Evolutionary conservation across 495 filamentous ascomycete species (phyloP).

Genomic region (Podospora conica): DNA sequence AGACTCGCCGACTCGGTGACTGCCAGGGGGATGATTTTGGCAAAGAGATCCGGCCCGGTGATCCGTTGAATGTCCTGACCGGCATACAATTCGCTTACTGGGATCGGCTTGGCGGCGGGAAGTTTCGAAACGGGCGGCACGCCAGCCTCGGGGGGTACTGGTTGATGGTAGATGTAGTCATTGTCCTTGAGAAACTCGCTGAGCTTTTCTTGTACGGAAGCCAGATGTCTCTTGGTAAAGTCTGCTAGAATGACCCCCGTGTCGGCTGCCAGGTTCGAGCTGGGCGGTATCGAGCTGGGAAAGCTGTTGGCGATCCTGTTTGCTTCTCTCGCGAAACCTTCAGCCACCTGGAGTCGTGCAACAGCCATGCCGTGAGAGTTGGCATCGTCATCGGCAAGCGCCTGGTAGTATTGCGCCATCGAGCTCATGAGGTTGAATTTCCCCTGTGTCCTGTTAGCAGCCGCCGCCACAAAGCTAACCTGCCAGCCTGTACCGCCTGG

Average conservation of each 20-base stretch:
- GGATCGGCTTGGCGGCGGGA: constrained; percentile 95
- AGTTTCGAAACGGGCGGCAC: constrained; percentile 80
- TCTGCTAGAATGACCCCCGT: constrained; percentile 66
- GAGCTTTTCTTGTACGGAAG: constrained; percentile 74
- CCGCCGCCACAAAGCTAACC: neutral
- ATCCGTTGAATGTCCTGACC: constrained; percentile 96
- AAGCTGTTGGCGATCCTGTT: constrained; percentile 71
- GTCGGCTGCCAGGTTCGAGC: constrained; percentile 78
- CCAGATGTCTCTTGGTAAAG: constrained; percentile 73
- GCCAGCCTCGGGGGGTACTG: constrained; percentile 75
- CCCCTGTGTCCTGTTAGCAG: constrained; percentile 40
- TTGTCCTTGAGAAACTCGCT: constrained; percentile 80
- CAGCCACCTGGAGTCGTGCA: constrained; percentile 74
- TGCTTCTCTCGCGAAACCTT: constrained; percentile 67
- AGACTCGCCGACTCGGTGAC: constrained; percentile 95
- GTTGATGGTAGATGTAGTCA: constrained; percentile 96
- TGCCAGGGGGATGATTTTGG: constrained; percentile 91
- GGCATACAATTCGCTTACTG: constrained; percentile 92
- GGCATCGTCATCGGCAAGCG: constrained; percentile 80
- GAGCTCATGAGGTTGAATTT: constrained; percentile 83
- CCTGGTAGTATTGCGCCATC: constrained; percentile 90
- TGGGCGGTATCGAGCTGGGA: constrained; percentile 69
- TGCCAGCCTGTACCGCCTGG: neutral
- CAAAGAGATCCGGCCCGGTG: constrained; percentile 94
- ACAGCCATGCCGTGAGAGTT: constrained; percentile 84